These are phyloP conservation scores for Metarhizium anisopliae DNA, from an alignment of 2,329 filamentous ascomycete genomes.

Conservation along the genomic window DNA sequence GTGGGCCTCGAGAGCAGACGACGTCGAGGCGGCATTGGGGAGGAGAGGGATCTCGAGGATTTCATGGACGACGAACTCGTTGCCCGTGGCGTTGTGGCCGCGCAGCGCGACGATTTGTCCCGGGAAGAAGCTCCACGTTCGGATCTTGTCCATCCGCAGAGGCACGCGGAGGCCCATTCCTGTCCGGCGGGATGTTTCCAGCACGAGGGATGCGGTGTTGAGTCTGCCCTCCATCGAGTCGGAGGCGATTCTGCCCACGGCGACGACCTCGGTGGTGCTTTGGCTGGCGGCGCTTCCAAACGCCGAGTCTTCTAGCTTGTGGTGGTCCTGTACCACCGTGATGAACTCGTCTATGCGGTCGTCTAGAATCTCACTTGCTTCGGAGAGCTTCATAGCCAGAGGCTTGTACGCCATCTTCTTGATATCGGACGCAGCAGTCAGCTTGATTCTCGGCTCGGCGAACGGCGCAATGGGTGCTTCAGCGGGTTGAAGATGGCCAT, in stretches of 20 bases:
- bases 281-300: slow-evolving; percentile 84
- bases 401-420: slow-evolving; percentile 89
- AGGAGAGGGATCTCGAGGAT: slow-evolving; percentile 67
- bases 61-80: slow-evolving; percentile 72
- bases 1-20: slow-evolving; percentile 56
- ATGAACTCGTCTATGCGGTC: slow-evolving; percentile 90
- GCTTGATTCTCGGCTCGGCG: slow-evolving; percentile 67
- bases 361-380: slow-evolving; percentile 87
- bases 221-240: slow-evolving; percentile 81
- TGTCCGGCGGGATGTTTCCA: slow-evolving; percentile 78
- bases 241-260: slow-evolving; percentile 83
- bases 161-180: slow-evolving; percentile 78
- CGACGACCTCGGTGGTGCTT: slow-evolving; percentile 78
- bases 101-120: slow-evolving; percentile 85
- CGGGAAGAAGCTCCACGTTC: slow-evolving; percentile 76
- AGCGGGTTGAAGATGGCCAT: slow-evolving; percentile 58
- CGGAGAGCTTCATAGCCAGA: slow-evolving; percentile 88
- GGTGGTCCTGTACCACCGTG: slow-evolving; percentile 61
- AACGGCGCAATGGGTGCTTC: slow-evolving; percentile 65
- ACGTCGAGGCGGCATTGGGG: slow-evolving; percentile 62
- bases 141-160: slow-evolving; percentile 62
- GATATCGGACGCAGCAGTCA: slow-evolving; percentile 78
- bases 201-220: slow-evolving; percentile 73
- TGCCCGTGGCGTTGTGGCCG: slow-evolving; percentile 80
- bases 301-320: slow-evolving; percentile 66